Evolutionary conservation across 2,329 filamentous ascomycete species (phyloP).

Genomic region (Aspergillus alliaceus): DNA sequence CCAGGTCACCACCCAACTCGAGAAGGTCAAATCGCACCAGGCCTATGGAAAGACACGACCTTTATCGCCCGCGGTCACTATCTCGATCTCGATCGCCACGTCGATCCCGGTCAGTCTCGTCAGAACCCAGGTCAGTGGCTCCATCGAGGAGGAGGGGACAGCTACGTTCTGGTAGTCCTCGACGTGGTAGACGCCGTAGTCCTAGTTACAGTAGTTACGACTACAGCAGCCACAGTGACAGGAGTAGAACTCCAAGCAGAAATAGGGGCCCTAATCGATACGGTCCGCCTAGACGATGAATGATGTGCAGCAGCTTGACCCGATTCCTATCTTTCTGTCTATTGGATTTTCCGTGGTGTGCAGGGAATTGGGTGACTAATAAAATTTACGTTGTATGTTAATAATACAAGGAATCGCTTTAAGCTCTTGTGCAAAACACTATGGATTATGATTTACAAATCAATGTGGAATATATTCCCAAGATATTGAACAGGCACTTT

Average conservation of each 20-base stretch:
- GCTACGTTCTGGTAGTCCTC: constrained; percentile 35
- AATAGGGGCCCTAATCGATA: constrained; percentile 45
- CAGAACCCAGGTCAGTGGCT: constrained; percentile 42
- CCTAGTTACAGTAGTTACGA: constrained; percentile 65
- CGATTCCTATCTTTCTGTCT: background rate
- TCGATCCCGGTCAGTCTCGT: constrained; percentile 38
- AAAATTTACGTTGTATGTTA: background rate
- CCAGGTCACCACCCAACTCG: constrained; percentile 37
- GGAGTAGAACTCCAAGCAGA: constrained; percentile 47
- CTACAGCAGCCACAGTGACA: constrained; percentile 57
- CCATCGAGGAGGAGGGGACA: constrained; percentile 40
- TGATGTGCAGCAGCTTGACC: background rate
- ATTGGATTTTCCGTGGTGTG: background rate
- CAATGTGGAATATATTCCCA: background rate
- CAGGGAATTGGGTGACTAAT: background rate
- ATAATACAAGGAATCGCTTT: background rate
- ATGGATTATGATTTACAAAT: too few relatives aligned
- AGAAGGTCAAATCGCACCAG: constrained; percentile 41
- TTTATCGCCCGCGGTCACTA: constrained; percentile 62
- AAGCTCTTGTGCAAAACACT: background rate
- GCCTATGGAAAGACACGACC: constrained; percentile 49
- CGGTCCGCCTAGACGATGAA: constrained; percentile 19
- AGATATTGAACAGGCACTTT: background rate
- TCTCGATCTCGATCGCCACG: constrained; percentile 49
- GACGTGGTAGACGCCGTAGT: constrained; percentile 53